Evolutionary conservation across 768 basidiomycete species (phyloP).

Genomic region (Hortiboletus campestris): DNA sequence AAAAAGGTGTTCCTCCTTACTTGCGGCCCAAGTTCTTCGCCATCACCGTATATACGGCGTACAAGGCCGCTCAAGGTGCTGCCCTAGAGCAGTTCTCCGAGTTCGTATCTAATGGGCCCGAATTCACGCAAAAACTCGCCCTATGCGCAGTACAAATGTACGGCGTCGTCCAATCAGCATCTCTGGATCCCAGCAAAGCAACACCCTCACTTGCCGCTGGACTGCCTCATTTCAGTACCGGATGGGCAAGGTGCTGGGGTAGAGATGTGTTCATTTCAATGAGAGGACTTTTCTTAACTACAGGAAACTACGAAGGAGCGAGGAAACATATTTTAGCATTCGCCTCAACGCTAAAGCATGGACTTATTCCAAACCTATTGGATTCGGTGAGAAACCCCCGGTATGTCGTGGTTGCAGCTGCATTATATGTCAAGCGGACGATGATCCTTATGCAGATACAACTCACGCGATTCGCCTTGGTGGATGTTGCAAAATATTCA

Average conservation of each 20-base stretch:
- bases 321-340: constrained; percentile 91
- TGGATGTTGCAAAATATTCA: constrained; percentile 99
- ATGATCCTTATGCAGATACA: constrained; percentile 54
- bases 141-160: constrained; percentile 87
- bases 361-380: constrained; percentile 92
- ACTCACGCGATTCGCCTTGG: constrained; percentile 98
- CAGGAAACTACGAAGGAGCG: constrained; percentile 84
- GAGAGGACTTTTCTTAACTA: constrained; percentile 90
- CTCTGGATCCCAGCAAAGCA: constrained; percentile 66
- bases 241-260: constrained; percentile 98
- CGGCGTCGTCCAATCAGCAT: constrained; percentile 87
- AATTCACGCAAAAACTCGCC: constrained; percentile 88
- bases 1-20: constrained; percentile 72
- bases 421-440: background rate
- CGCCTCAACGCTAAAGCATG: constrained; percentile 90
- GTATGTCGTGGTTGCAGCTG: constrained; percentile 36
- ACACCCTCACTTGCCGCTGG: constrained; percentile 91
- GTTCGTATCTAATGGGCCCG: constrained; percentile 80
- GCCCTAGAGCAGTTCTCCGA: constrained; percentile 88
- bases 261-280: constrained; percentile 92
- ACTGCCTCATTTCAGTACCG: constrained; percentile 87
- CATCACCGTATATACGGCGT: constrained; percentile 83
- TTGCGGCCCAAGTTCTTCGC: constrained; percentile 97
- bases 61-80: constrained; percentile 83
- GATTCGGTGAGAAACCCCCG: constrained; percentile 86